Evolutionary conservation across 2,329 filamentous ascomycete genomes (phyloP), one percentile per base, ranked within the genome.

Genomic region (Lachnellula arida): DNA sequence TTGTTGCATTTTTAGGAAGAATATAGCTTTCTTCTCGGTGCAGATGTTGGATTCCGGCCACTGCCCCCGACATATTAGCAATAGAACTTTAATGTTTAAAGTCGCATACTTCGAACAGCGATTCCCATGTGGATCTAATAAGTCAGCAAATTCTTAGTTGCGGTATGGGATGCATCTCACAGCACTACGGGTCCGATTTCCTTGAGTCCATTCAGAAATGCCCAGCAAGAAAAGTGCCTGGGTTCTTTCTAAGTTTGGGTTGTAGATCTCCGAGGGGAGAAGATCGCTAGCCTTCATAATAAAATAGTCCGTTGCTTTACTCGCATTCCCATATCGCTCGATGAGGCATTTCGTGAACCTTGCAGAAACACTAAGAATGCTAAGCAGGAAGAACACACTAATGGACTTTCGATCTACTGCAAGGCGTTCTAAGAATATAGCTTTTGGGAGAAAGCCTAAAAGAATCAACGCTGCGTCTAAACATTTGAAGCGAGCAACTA

Each of bases 221-320:
- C 79, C 81, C 15, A 84, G 70, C 3, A 84, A 68, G 60, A 82
- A 83, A 57, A 84, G 84, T 1, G 76, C 80, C 66, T 84, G 81
- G 51, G 79, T 82, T 42, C 77, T 73, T 62, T 83, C 79, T 17
- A 84, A 65, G 0, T 75, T 80, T 0, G 80, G 77, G 52, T 76
- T 75, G 62, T 82, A 82, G 19, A 83, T 68, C 61, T 82, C 79
- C 23, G 69, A 68, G 34, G 76, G 65, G 1, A 80, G 79, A 8
- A 82, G 67, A 6, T 65, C 63, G 8, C 76, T 75, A 1, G 80
- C 78, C 25, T 73, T 75, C 39, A 76, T 75, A 73, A 81, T 79
- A 59, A 81, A 84, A 47, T 73, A 75, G 58, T 81, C 77, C 15
- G 79, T 75, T 1, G 79, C 80, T 44, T 74, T 74, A 43, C 80